Base-by-base conservation (phyloP, 2,329 filamentous ascomycete species). In the Zalaria sp. region DNA sequence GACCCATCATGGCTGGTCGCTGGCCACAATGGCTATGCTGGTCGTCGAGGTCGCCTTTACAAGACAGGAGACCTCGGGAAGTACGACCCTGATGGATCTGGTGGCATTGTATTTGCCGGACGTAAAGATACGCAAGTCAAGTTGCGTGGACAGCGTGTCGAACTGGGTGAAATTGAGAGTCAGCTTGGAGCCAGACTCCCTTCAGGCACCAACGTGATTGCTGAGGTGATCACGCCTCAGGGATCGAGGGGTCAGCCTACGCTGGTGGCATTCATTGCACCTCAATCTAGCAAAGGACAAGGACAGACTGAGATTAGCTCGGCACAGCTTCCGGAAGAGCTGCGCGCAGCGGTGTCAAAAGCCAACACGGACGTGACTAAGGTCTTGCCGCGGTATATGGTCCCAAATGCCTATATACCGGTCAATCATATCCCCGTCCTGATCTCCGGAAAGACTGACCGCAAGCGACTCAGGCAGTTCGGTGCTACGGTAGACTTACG, bases 41-140 rank as follows among this genome's bases (percentile, higher is more conserved):
- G 68, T 2, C 59, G 65, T 4, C 49, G 44, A 5, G 67, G 66
- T 1, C 60, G 68, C 4, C 49, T 79, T 2, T 79, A 79, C 52
- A 73, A 72, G 50, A 78, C 75, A 0, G 76, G 75, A 1, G 75
- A 80, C 47, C 58, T 79, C 1, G 75, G 72, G 1, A 64, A 62
- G 26, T 75, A 77, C 42, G 64, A 72, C 35, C 54, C 59, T 6
- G 68, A 77, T 39, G 68, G 69, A 1, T 53, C 54, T n/a, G 45
- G 57, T 52, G n/a, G 65, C 65, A 67, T 79, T 34, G 57, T 69
- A 5, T 78, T 75, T 45, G 63, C 79, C 34, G 77, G 77, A 10
- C 68, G 80, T 38, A 79, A 77, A 49, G 79, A 83, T 25, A 71
- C 71, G n/a, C 78, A 79, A 55, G 72, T 81, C 42, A 83, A 84